Evolutionary conservation across 352 stramenopile genomes (phyloP), one percentile per base, ranked within the genome.

Genomic region (Phytopythium cucurbitacearum): DNA sequence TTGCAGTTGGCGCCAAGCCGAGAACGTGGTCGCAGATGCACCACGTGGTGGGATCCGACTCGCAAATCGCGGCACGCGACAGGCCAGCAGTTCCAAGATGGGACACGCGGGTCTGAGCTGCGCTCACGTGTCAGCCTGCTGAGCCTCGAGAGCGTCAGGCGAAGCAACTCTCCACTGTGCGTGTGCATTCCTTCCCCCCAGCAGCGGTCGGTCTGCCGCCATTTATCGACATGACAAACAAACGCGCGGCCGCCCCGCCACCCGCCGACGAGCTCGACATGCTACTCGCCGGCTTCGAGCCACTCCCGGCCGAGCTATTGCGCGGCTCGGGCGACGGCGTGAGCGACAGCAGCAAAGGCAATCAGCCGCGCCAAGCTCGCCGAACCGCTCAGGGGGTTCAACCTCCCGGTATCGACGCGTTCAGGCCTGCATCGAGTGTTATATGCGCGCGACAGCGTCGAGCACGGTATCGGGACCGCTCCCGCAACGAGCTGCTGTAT

Each of bases 401-500:
- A 44, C 12, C 40, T 44, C 21, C 21, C 21, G 21, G 21, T 28
- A 28, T 28, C 21, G 21, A 28, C 21, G 21, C 21, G 21, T 28
- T 28, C 21, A 28, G 21, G 21, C 21, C 21, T 28, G 21, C 21
- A 28, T 28, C 21, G 21, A 28, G 21, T 28, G 21, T 44, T 44
- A 28, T 44, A 7, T 44, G 5, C 7, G n/a, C 21, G 12, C 11
- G 7, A 1, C 7, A 28, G 12, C 40, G 47, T 6, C 47, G 47
- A 7, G 47, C 47, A 3, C 12, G 47, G 21, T 53, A 53, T 8
- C 47, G 47, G 5, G 47, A 35, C 21, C 47, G 47, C 34, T 36
- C 47, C 0, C 34, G 35, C 8, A 53, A 53, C 35, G 47, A 53
- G 47, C 7, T 53, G n/a, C 13, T 43, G 15, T 53, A 53, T 37